Evolutionary conservation across 2,329 filamentous ascomycete species (phyloP).

Genomic region (Monosporascus ibericus): DNA sequence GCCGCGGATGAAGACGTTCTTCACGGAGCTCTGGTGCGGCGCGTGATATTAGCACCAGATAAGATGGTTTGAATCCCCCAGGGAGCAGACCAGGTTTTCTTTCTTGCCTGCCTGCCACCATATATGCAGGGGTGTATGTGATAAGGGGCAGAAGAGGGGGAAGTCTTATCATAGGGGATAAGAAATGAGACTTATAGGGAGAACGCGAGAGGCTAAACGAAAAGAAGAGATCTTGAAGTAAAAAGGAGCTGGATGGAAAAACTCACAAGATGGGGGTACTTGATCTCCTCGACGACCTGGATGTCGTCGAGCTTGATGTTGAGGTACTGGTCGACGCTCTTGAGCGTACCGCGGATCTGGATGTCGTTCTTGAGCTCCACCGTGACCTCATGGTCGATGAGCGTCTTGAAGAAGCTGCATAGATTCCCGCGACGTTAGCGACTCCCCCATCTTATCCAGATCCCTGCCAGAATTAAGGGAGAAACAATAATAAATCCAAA

Average conservation of each 20-base stretch:
- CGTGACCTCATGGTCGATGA: conserved; percentile 94
- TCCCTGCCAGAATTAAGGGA: too few species aligned
- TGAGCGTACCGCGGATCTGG: conserved; percentile 88
- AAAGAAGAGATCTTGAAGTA: not conserved
- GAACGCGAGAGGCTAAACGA: not conserved
- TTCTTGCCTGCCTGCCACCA: too few species aligned
- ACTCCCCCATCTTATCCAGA: too few species aligned
- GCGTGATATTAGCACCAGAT: not conserved
- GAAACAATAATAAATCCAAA: too few species aligned
- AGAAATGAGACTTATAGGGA: not conserved
- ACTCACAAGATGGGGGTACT: conserved; percentile 84
- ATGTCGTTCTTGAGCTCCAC: conserved; percentile 99
- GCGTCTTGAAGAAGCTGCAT: conserved; percentile 91
- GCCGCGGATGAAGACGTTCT: conserved; percentile 92
- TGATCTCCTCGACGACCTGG: conserved; percentile 82
- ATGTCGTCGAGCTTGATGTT: conserved; percentile 99
- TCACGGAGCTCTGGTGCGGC: conserved; percentile 60
- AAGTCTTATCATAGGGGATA: not conserved
- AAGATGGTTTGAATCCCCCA: too few species aligned
- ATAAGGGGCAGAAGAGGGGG: conserved; percentile 3
- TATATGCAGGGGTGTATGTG: too few species aligned
- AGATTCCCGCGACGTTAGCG: not conserved
- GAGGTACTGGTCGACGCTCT: conserved; percentile 97
- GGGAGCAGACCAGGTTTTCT: too few species aligned
- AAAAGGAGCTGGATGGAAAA: not conserved